Evolutionary conservation across 345 rosid species (phyloP), one percentile per base, ranked within the genome.

Genomic region (Dimocarpus longan): DNA sequence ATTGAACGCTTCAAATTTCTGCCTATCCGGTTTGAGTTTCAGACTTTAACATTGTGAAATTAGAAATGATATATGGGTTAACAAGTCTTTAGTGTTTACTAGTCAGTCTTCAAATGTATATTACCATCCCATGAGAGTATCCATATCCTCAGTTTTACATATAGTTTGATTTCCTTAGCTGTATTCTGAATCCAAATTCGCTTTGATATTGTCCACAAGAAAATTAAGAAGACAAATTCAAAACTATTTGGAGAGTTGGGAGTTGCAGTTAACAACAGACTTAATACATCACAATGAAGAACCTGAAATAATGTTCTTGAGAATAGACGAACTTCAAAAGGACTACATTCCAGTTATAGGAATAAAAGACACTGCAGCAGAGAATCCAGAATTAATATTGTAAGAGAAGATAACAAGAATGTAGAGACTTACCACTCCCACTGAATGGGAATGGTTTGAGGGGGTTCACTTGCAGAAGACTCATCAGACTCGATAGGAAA

Each of bases 391-490:
- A 70, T 19, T 66, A 32, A 32, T 2, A 56, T 70, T 76, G 16
- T 5, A 43, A 52, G 50, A 26, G 46, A 59, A 10, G 21, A 24
- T 46, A 11, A 21, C 24, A 48, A 15, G 48, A 19, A 50, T 2
- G 11, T 37, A 48, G 68, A 40, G 16, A 22, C 56, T 75, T 74
- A 43, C 79, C 83, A 85, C 81, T 89, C 88, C 96, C 97, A 92
- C 22, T 82, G 91, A 82, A 92, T 88, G 65, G 94, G 94, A 83
- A 90, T 85, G 44, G 91, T 79, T 81, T 84, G 87, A 66, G 89
- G 75, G 72, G 83, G 80, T 75, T 87, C 87, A 74, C 76, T 81
- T 60, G 78, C 83, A 0, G 86, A 80, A 10, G 88, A 85, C 71
- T 83, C 88, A 70, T 85, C 84, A 54, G 85, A 82, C 57, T 71